phyloP scores from a whole-genome alignment of 116 monocot species.

The Zostera marina region DNA sequence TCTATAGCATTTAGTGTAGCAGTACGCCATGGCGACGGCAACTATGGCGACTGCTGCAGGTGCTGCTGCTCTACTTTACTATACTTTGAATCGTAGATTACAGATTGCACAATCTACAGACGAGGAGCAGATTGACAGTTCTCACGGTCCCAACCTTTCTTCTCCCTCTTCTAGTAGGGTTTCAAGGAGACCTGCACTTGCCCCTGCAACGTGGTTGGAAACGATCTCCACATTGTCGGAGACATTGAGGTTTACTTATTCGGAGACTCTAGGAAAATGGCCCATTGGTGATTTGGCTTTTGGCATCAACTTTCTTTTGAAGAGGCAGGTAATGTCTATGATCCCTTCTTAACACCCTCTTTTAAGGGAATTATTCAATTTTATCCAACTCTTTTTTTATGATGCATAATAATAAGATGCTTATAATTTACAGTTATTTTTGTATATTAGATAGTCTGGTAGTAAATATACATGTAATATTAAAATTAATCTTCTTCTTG shows the following conservation, averaged over 20 bases:
- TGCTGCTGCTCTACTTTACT: slow-evolving; percentile 86
- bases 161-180: slow-evolving; percentile 17
- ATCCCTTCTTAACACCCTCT: background rate
- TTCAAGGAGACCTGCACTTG: slow-evolving; percentile 41
- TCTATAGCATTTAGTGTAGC: background rate
- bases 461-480: no score
- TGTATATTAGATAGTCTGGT: no score
- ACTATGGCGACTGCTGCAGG: slow-evolving; percentile 94
- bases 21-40: slow-evolving; percentile 55
- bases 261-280: slow-evolving; percentile 96
- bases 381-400: no score
- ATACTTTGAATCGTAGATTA: slow-evolving; percentile 54
- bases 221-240: slow-evolving; percentile 90
- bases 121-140: slow-evolving; percentile 19
- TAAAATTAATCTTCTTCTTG: no score
- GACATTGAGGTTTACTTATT: slow-evolving; percentile 91
- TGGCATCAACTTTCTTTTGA: slow-evolving; percentile 83
- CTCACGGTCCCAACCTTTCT: slow-evolving; percentile 12
- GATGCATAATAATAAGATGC: no score
- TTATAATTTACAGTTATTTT: no score
- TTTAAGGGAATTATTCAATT: no score
- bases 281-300: slow-evolving; percentile 92
- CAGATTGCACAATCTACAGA: slow-evolving; percentile 19
- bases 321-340: slow-evolving; percentile 52
- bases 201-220: slow-evolving; percentile 93